Evolutionary conservation across 1,284 basidiomycete genomes (phyloP).

Genomic region (Termitomyces sp.): DNA sequence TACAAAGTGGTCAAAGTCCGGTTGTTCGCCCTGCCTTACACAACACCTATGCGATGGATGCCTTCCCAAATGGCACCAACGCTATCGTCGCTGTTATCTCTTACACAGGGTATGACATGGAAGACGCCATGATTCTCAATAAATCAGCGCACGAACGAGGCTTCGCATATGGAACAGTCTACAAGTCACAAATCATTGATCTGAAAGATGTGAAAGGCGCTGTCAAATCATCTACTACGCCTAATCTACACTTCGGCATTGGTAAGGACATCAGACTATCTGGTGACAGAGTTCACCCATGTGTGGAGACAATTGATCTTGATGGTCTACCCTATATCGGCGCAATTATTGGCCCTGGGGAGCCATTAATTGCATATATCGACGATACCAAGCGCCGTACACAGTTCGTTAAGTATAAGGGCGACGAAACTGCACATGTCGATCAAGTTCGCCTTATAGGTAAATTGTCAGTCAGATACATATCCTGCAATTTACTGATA

Average conservation of each 20-base stretch:
- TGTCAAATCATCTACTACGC: conserved; percentile 45
- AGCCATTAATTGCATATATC: conserved; percentile 81
- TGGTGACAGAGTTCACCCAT: conserved; percentile 54
- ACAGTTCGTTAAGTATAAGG: conserved; percentile 92
- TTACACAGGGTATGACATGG: conserved; percentile 99
- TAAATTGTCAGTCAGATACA: conserved; percentile 24
- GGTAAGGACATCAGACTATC: conserved; percentile 67
- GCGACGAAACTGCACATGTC: conserved; percentile 88
- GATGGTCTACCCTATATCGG: conserved; percentile 90
- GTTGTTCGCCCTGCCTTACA: conserved; percentile 91
- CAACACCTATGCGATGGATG: conserved; percentile 97
- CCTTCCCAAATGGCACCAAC: conserved; percentile 98
- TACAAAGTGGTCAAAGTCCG: conserved; percentile 94
- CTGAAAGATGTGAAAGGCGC: conserved; percentile 77
- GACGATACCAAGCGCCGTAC: conserved; percentile 86
- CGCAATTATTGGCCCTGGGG: conserved; percentile 65
- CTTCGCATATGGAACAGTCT: conserved; percentile 95
- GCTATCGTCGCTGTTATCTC: conserved; percentile 99
- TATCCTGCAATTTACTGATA: not conserved
- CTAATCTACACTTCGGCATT: conserved; percentile 82
- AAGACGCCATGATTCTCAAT: conserved; percentile 99
- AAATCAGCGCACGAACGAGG: conserved; percentile 98
- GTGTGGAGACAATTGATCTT: conserved; percentile 62
- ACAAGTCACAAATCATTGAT: conserved; percentile 93
- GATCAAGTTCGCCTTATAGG: conserved; percentile 92